Base-by-base conservation (phyloP, 306 rosid genomes). In the Casuarina equisetifolia region DNA sequence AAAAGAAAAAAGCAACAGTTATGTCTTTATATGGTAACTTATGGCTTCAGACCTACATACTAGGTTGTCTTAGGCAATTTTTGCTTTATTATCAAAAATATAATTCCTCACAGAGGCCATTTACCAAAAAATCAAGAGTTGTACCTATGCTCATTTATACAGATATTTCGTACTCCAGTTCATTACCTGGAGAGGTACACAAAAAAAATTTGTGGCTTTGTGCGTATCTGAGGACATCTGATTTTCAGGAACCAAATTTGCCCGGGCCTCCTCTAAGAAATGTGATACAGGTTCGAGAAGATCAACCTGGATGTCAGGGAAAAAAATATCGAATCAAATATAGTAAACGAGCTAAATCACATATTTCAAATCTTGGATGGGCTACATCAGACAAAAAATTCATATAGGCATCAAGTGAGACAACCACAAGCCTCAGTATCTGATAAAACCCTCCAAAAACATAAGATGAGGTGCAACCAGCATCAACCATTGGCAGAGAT, bases 261-360 rank as follows among this genome's bases (percentile, higher is more conserved):
- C 90, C 25, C 96, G 96, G 51, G 98, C 98, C 78, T 93, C 63
- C 82, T 89, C 95, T 78, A 95, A 79, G 79, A 95, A 95, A 83
- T 95, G 98, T 59, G 98, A 87, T 64, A 89, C 98, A 68, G 98
- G 98, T 78, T 95, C 98, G 49, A 95, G 93, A 77, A 95, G 97
- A 87, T 95, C 98, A 72, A 95, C 98, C 98, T 95, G 83, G 78
- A 45, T 72, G 70, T 74, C 86, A 76, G 38, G 75, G 6, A 57
- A 53, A 46, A 42, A 71, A 75, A 49, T 53, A 72, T 39, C 71
- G 57, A 63, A 64, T 69, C 48, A 71, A 76, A 49, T 36, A 74
- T 25, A 25, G 32, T 25, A 25, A 25, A 25, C 32, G 32, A 25
- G 32, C 32, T 25, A 25, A 25, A 25, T 25, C 32, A 25, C 32